A percentile compares a stretch with the other conserved stretches of the same genome.
Conservation (phyloP, 768 basidiomycete genomes). For the Boletus pseudopeckii region DNA sequence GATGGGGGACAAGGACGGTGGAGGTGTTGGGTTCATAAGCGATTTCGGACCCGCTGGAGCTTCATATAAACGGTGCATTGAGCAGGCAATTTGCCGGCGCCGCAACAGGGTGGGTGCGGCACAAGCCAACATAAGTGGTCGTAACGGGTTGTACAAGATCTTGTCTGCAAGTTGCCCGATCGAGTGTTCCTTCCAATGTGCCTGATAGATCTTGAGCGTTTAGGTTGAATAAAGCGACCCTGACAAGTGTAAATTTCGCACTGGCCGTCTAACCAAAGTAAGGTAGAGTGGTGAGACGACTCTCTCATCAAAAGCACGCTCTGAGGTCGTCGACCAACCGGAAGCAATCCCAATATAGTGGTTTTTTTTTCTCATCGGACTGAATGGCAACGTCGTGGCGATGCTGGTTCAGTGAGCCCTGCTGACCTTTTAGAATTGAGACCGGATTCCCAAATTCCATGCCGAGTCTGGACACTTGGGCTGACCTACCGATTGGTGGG, state of each 20-base stretch:
- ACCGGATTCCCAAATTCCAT: constrained; percentile 16
- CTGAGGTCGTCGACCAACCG: constrained; percentile 15
- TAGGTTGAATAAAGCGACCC: constrained; percentile 24
- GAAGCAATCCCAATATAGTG: constrained; percentile 18
- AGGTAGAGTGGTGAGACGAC: constrained; percentile 17
- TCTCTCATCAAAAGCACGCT: constrained; percentile 17
- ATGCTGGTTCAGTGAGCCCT: constrained; percentile 16
- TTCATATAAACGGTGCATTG: constrained; percentile 26
- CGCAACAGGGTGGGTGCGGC: constrained; percentile 30
- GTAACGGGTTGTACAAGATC: constrained; percentile 31
- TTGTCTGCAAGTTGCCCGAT: constrained; percentile 24
- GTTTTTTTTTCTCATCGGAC: constrained; percentile 10
- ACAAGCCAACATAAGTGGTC: constrained; percentile 28
- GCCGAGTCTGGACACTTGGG: constrained; percentile 11
- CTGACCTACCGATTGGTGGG: constrained; percentile 3
- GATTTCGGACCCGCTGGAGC: constrained; percentile 31
- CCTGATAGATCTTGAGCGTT: constrained; percentile 31
- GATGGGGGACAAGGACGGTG: constrained; percentile 8
- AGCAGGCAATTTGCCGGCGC: constrained; percentile 32
- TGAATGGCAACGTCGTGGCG: constrained; percentile 20
- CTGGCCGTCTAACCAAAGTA: constrained; percentile 30
- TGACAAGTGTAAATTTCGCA: constrained; percentile 21
- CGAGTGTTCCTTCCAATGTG: constrained; percentile 23
- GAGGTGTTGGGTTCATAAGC: constrained; percentile 31
- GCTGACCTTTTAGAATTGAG: constrained; percentile 18